Evolutionary conservation across 2,329 filamentous ascomycete genomes (phyloP).

Genomic region (Pseudogymnoascus sp.): DNA sequence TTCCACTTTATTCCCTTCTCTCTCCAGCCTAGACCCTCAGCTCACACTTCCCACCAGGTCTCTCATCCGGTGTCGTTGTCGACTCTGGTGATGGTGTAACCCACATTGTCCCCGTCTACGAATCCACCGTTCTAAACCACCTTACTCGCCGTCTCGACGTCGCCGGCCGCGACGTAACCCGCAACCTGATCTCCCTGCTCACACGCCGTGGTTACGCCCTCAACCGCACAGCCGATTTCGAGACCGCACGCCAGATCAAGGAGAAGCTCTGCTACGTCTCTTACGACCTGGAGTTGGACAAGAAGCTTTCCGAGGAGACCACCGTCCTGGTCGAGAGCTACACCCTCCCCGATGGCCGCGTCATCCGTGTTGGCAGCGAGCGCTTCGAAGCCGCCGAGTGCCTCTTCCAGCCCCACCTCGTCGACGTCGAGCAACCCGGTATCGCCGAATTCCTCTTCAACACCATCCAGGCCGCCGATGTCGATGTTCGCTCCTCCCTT

Average conservation of each 20-base stretch:
- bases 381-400: constrained; percentile 97
- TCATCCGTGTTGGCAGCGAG: constrained; percentile 93
- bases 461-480: constrained; percentile 92
- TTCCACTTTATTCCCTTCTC: neutral
- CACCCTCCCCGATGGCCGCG: constrained; percentile 89
- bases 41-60: constrained; percentile 43
- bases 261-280: constrained; percentile 99
- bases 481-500: constrained; percentile 85
- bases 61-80: constrained; percentile 92
- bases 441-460: constrained; percentile 98
- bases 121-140: constrained; percentile 95
- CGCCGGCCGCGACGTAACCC: constrained; percentile 93
- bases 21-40: neutral
- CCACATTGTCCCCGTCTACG: constrained; percentile 97
- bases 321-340: constrained; percentile 97
- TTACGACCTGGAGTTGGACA: constrained; percentile 94
- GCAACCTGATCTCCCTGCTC: constrained; percentile 91
- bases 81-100: constrained; percentile 98
- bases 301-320: constrained; percentile 92
- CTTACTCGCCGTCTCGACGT: constrained; percentile 91
- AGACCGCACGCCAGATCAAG: constrained; percentile 98
- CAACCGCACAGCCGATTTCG: constrained; percentile 97
- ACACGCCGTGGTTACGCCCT: constrained; percentile 90
- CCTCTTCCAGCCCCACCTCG: constrained; percentile 94
- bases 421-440: constrained; percentile 94